phyloP scores from a whole-genome alignment of 2,329 filamentous ascomycete genomes.

The Fusarium zealandicum region DNA sequence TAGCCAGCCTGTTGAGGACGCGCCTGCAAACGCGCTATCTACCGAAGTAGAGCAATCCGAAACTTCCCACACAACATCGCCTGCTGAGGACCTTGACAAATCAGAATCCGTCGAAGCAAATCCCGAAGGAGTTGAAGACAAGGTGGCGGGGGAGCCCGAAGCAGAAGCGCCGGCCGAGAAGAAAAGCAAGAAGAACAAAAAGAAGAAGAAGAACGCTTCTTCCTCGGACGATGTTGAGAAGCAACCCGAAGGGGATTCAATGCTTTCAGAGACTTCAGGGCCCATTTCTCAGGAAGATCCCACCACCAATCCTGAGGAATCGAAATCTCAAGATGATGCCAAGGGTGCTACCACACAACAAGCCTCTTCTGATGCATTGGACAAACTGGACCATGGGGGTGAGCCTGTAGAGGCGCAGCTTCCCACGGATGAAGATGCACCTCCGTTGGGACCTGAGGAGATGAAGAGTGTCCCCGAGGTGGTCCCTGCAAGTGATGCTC shows the following conservation, averaged over 20 bases:
- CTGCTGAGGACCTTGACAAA: background rate
- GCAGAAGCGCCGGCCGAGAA: conserved; percentile 27
- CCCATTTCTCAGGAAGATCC: background rate
- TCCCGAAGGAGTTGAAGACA: conserved; percentile 4
- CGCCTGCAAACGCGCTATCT: background rate
- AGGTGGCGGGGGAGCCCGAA: conserved; percentile 3
- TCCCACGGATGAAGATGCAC: conserved; percentile 13
- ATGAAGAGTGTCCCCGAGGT: conserved; percentile 19
- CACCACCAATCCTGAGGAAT: background rate
- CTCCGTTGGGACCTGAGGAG: conserved; percentile 25
- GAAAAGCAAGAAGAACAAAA: conserved; percentile 47
- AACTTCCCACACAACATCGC: background rate
- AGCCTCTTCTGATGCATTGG: conserved; percentile 1
- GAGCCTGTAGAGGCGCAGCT: conserved; percentile 12
- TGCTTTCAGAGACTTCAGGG: conserved; percentile 16
- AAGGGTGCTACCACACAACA: conserved; percentile 15
- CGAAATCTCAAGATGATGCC: background rate
- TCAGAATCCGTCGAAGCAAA: conserved; percentile 6
- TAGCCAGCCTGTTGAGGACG: background rate
- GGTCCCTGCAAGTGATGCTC: conserved; percentile 31
- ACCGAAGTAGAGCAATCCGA: conserved; percentile 12
- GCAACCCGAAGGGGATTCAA: conserved; percentile 18
- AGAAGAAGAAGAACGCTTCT: conserved; percentile 43
- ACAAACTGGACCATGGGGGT: conserved; percentile 7
- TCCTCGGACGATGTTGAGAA: conserved; percentile 26